Evolutionary conservation across 169 alveolate genomes (phyloP).

Genomic region (Plasmodium adleri): DNA sequence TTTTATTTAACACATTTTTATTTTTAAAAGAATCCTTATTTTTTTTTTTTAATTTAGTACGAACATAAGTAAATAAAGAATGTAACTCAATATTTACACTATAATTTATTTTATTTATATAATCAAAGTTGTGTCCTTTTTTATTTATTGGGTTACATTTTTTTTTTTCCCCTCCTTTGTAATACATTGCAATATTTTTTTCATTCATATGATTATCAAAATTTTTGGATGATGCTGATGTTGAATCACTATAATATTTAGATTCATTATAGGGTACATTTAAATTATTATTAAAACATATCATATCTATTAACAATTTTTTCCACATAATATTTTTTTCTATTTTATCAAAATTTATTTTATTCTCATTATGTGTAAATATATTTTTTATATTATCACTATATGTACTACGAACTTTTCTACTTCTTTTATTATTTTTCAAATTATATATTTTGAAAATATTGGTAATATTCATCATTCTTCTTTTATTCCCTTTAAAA

Average conservation of each 20-base stretch:
- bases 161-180: background rate
- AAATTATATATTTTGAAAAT: constrained; percentile 10
- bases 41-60: constrained; percentile 56
- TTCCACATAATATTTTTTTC: background rate
- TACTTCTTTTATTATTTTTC: background rate
- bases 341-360: background rate
- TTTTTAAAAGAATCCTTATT: constrained; percentile 31
- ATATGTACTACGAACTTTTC: too few species aligned
- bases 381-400: too few species aligned
- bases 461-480: background rate
- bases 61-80: constrained; percentile 56
- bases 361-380: background rate
- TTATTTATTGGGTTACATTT: background rate
- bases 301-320: background rate
- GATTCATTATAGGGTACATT: constrained; percentile 9
- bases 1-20: constrained; percentile 21
- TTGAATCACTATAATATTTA: constrained; percentile 23
- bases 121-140: constrained; percentile 7
- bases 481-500: constrained; percentile 21
- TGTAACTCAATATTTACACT: constrained; percentile 23
- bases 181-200: background rate
- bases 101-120: constrained; percentile 16
- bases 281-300: background rate
- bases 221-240: constrained; percentile 36
- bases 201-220: constrained; percentile 5